phyloP scores from a whole-genome alignment of 2,329 filamentous ascomycete species.

The Alternaria arbusti region DNA sequence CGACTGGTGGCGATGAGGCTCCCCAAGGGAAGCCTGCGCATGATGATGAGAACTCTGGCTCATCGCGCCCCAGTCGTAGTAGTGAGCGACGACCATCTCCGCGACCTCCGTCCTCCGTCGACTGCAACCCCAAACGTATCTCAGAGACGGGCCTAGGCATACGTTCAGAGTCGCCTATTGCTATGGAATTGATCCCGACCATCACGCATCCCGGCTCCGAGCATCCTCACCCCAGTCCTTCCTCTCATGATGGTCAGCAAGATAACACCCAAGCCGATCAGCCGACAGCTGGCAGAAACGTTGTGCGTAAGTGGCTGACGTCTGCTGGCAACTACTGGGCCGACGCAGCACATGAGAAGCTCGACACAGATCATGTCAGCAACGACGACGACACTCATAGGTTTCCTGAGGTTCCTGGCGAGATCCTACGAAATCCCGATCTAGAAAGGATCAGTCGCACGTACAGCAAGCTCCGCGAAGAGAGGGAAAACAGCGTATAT shows the following conservation, averaged over 20 bases:
- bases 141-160: constrained; percentile 13
- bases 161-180: constrained; percentile 21
- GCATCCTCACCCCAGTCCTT: neutral
- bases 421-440: constrained; percentile 53
- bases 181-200: constrained; percentile 15
- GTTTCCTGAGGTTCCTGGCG: constrained; percentile 65
- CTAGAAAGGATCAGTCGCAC: constrained; percentile 49
- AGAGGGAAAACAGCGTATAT: constrained; percentile 49
- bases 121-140: neutral
- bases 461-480: constrained; percentile 53
- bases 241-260: neutral
- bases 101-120: neutral
- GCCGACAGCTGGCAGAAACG: constrained; percentile 26
- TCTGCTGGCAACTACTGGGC: constrained; percentile 56
- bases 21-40: constrained; percentile 13
- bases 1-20: constrained; percentile 44
- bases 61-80: constrained; percentile 30
- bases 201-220: constrained; percentile 22
- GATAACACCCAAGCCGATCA: neutral
- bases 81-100: constrained; percentile 12
- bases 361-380: constrained; percentile 56
- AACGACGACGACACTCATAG: constrained; percentile 54
- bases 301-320: constrained; percentile 50
- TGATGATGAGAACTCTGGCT: constrained; percentile 4
- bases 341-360: constrained; percentile 53